Evolutionary conservation across 2,329 filamentous ascomycete species (phyloP).

Genomic region (Botrytis byssoidea): DNA sequence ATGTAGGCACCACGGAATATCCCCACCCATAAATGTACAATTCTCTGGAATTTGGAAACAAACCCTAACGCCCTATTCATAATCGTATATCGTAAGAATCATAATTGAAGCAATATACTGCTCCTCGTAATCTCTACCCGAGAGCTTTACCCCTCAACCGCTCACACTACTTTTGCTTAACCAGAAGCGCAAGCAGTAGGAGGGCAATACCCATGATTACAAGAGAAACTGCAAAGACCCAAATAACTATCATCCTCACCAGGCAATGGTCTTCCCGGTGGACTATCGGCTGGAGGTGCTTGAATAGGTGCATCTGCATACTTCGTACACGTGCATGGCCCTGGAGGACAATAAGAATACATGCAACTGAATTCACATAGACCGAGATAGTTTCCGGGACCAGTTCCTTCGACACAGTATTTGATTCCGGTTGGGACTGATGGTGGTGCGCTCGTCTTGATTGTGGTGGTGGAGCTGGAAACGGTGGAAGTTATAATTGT

Average conservation of each 20-base stretch:
- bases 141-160: neutral
- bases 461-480: neutral
- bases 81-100: neutral
- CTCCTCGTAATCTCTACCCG: neutral
- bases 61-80: neutral
- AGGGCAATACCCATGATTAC: conserved; percentile 45
- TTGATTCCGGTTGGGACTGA: conserved; percentile 17
- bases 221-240: conserved; percentile 48
- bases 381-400: conserved; percentile 40
- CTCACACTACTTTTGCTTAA: neutral
- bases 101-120: neutral
- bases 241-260: conserved; percentile 42
- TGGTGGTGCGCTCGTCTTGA: conserved; percentile 22
- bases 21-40: neutral
- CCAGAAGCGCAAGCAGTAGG: conserved; percentile 19
- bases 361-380: conserved; percentile 40
- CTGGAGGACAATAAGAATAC: conserved; percentile 33
- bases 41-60: neutral
- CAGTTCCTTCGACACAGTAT: conserved; percentile 30
- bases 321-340: conserved; percentile 31
- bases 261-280: conserved; percentile 39
- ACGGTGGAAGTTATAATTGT: neutral
- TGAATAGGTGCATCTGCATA: conserved; percentile 24
- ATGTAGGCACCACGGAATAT: neutral
- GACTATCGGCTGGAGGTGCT: conserved; percentile 33